phyloP scores from a whole-genome alignment of 352 stramenopile genomes.

The Phytopythium litorale region DNA sequence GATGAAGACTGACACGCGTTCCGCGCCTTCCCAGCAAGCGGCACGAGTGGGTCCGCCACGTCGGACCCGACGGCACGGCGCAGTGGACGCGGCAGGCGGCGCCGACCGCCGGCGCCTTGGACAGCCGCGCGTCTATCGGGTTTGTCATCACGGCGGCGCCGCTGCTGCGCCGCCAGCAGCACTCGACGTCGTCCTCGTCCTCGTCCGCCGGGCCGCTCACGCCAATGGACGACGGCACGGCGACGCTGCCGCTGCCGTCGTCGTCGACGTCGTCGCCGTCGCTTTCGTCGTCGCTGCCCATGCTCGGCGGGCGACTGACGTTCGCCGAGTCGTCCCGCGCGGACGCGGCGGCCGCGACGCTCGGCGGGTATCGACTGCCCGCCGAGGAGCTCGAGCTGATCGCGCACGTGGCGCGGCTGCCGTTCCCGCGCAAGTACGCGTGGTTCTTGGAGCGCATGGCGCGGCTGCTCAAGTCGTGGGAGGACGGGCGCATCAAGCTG shows the following conservation, averaged over 20 bases:
- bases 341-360: slow-evolving; percentile 58
- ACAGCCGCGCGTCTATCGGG: slow-evolving; percentile 46
- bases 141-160: slow-evolving; percentile 37
- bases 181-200: neutral
- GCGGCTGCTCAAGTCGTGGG: slow-evolving; percentile 57
- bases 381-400: slow-evolving; percentile 56
- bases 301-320: slow-evolving; percentile 39
- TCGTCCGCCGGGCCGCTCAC: neutral
- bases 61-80: slow-evolving; percentile 57
- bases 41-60: slow-evolving; percentile 75
- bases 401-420: slow-evolving; percentile 55
- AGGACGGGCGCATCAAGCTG: slow-evolving; percentile 83
- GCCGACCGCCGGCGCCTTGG: slow-evolving; percentile 19
- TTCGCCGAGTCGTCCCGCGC: slow-evolving; percentile 61
- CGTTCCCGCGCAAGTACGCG: slow-evolving; percentile 77
- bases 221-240: neutral
- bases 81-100: slow-evolving; percentile 71
- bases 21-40: slow-evolving; percentile 26
- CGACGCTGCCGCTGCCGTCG: slow-evolving; percentile 5
- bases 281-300: neutral
- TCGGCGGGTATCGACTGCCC: slow-evolving; percentile 57
- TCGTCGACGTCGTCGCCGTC: neutral
- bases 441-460: slow-evolving; percentile 83
- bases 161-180: neutral
- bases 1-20: neutral